Evolutionary conservation across 129 eudicot species (phyloP), one percentile per base, ranked within the genome.

Genomic region (Glebionis coronaria): DNA sequence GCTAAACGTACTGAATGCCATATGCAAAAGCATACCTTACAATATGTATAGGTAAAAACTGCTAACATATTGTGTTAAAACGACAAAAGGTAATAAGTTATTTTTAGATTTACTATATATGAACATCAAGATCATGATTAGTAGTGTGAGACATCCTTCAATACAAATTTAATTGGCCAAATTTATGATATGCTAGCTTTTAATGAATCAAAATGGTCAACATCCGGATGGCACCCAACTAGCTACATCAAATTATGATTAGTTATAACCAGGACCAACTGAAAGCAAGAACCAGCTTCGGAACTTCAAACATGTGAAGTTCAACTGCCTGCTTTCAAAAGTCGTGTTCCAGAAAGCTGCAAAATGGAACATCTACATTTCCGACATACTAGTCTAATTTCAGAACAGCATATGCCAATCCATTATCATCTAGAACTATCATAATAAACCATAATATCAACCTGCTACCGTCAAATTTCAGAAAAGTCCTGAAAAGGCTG

Each of bases 181-280:
- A 35, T 35, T n/a, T 12, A 61, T 3, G 44, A 16, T 11, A 61
- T 13, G 53, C 53, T 38, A 64, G 18, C 56, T 42, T 65, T 49
- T 65, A 9, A 35, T 68, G 12, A 53, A 54, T 51, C 56, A 54
- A 31, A 60, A 31, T 5, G 46, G 46, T 21, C 61, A 51, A 28
- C 31, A 31, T 31, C 25, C 13, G 3, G 11, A 56, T 60, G 19
- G 20, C 0, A 13, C 63, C 2, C 2, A 5, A 12, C 12, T 31
- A 44, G 12, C 42, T 38, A 53, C 15, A 51, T 31, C 31, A 49
- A 51, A 67, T 60, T 29, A 16, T 5, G 12, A 25, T 44, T 27
- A 13, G 28, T 12, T 15, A 66, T 15, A 67, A 51, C 28, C 18
- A 67, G 38, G 60, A 14, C 45, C 44, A 29, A 65, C n/a, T 3